phyloP scores from a whole-genome alignment of 805 yeast species.

The Metschnikowia amazonensis region DNA sequence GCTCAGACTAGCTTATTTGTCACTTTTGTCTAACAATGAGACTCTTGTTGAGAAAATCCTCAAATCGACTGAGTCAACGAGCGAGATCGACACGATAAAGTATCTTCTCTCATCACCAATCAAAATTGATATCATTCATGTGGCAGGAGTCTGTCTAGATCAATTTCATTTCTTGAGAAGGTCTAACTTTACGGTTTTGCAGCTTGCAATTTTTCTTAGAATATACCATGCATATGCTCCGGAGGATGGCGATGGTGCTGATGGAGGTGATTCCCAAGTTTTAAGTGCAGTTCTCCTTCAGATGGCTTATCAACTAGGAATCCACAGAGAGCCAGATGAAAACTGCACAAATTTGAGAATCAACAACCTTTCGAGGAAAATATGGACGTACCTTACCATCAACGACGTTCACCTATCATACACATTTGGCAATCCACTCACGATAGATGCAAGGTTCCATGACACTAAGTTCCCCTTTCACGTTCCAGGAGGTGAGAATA shows the following conservation, averaged over 20 bases:
- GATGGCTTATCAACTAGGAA: conserved; percentile 64
- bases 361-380: conserved; percentile 22
- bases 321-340: conserved; percentile 61
- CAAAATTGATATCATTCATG: conserved; percentile 40
- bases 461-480: conserved; percentile 16
- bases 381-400: conserved; percentile 22
- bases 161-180: conserved; percentile 49
- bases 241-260: conserved; percentile 41
- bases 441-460: conserved; percentile 7
- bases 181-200: conserved; percentile 28
- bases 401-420: conserved; percentile 13
- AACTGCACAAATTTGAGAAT: conserved; percentile 17
- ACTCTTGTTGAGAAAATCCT: conserved; percentile 28
- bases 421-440: conserved; percentile 16
- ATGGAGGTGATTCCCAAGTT: conserved; percentile 35
- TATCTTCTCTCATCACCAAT: conserved; percentile 47
- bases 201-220: conserved; percentile 27
- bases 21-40: conserved; percentile 33
- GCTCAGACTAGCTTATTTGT: conserved; percentile 39
- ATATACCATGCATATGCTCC: conserved; percentile 36
- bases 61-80: conserved; percentile 21
- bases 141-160: conserved; percentile 52
- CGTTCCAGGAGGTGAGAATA: conserved; percentile 17
- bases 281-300: conserved; percentile 38
- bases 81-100: conserved; percentile 25